Evolutionary conservation across 2,329 filamentous ascomycete species (phyloP), one percentile per base, ranked within the genome.

Genomic region (Sporothrix phasma): DNA sequence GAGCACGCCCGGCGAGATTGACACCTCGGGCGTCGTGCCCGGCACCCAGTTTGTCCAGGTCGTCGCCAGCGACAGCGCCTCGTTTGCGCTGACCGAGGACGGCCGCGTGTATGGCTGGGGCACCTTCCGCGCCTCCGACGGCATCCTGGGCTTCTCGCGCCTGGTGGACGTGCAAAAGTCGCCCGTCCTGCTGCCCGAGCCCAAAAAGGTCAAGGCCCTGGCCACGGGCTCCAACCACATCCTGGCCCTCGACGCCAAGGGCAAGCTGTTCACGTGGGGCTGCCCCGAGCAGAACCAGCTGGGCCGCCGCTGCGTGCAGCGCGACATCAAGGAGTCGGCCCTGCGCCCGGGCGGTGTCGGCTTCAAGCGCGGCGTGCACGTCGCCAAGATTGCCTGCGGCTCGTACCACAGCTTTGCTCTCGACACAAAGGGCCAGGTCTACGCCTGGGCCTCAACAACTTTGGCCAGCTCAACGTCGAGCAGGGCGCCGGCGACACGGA

Each of bases 381-480:
- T 91, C 58, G 82, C 83, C 69, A 82, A 85, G 66, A 82, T 86
- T 31, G 86, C 74, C n/a, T 77, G 74, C 66, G 91, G 91, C 51
- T 84, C 87, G 15, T 93, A 92, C 75, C 90, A 96, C 78, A 89
- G 86, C 69, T 93, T 96, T 69, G 90, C 90, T 19, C 80, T 96
- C 54, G 85, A 88, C 74, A 81, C 83, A 64, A 81, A 84, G 15
- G 89, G 86, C 45, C 80, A 83, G 34, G 87, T 93, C 37, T 94
- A 86, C 75, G 84, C 86, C 0, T 96, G 91, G 90, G 92, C 26
- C 79, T 93, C 34, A 96, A 96, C 80, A 92, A 89, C 76, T 95
- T 89, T 74, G 89, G 88, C 67, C 88, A 96, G 77, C 89, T 89
- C 17, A 90, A 88, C 65, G 69, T 73, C 65, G 78, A 79, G 17